Percentiles rank a stretch among this genome's conserved stretches.
Evolutionary conservation across 805 yeast genomes (phyloP).

Genomic region (Cyberlindnera mrakii): DNA sequence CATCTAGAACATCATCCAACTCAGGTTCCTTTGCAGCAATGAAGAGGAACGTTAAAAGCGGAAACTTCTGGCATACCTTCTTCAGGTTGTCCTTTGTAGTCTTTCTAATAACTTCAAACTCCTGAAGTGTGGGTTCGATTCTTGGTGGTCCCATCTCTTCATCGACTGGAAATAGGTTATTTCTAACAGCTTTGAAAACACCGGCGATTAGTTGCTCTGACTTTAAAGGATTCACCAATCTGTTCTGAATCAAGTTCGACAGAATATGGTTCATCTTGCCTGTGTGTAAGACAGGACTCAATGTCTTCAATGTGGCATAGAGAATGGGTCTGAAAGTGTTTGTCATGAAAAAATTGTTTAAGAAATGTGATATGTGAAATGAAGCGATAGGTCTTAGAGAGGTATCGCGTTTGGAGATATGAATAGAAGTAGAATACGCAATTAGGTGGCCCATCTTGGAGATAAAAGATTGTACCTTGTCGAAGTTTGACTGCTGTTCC

Average conservation of each 20-base stretch:
- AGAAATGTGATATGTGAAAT: constrained; percentile 19
- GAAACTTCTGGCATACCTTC: constrained; percentile 15
- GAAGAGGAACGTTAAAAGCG: constrained; percentile 14
- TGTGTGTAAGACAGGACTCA: constrained; percentile 11
- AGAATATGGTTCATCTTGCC: constrained; percentile 14
- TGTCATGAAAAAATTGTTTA: constrained; percentile 18
- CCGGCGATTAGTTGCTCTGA: constrained; percentile 15
- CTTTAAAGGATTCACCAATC: constrained; percentile 11
- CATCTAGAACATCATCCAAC: constrained; percentile 21
- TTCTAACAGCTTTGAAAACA: constrained; percentile 27
- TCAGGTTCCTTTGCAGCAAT: constrained; percentile 19
- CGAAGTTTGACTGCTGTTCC: not conserved
- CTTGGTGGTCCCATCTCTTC: constrained; percentile 44
- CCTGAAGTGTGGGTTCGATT: constrained; percentile 34
- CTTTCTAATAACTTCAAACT: constrained; percentile 27
- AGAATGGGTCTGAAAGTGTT: constrained; percentile 25
- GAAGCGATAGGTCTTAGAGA: constrained; percentile 5
- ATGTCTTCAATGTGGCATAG: constrained; percentile 22
- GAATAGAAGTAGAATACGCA: constrained; percentile 12
- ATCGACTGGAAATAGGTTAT: constrained; percentile 41
- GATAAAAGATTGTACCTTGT: constrained; percentile 1
- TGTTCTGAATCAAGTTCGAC: constrained; percentile 17
- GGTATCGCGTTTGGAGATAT: not conserved
- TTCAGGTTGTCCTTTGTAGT: constrained; percentile 24
- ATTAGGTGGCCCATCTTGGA: constrained; percentile 12